These are phyloP conservation scores for Colletotrichum gloeosporioides DNA, from an alignment of 2,329 filamentous ascomycete species.

Conservation along the genomic window DNA sequence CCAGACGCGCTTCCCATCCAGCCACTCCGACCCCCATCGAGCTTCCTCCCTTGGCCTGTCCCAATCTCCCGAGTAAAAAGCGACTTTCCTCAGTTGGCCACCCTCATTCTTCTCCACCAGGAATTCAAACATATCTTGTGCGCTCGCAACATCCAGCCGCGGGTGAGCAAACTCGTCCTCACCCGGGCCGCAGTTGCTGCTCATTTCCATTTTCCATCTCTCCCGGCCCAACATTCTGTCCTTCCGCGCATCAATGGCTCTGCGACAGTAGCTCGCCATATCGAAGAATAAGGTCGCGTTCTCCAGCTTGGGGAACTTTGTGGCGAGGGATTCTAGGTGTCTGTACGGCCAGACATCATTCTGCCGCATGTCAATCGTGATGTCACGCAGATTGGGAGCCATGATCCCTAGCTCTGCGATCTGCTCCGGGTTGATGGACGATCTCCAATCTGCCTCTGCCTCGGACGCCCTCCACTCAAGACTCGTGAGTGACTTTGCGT, in stretches of 20 bases:
- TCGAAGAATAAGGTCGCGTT: conserved; percentile 5
- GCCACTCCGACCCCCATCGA: no score
- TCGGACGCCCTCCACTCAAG: conserved; percentile 12
- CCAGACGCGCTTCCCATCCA: no score
- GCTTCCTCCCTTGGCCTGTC: no score
- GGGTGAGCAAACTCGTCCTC: no score
- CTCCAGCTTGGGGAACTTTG: not conserved
- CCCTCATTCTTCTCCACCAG: no score
- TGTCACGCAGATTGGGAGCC: not conserved
- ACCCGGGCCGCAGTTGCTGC: no score
- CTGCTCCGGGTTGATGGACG: not conserved
- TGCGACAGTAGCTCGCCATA: not conserved
- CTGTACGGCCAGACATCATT: not conserved
- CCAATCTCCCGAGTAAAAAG: no score
- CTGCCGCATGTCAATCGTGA: conserved; percentile 2
- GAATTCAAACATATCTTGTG: no score
- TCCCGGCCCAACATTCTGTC: no score
- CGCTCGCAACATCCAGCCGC: no score
- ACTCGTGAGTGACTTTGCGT: not conserved
- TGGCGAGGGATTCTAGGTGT: not conserved
- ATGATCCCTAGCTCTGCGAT: not conserved
- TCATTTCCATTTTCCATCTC: no score
- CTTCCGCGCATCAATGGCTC: not conserved
- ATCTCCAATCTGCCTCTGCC: not conserved
- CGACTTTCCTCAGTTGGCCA: no score